Evolutionary conservation across 805 yeast genomes (phyloP).

Genomic region (Pichia scutulata): DNA sequence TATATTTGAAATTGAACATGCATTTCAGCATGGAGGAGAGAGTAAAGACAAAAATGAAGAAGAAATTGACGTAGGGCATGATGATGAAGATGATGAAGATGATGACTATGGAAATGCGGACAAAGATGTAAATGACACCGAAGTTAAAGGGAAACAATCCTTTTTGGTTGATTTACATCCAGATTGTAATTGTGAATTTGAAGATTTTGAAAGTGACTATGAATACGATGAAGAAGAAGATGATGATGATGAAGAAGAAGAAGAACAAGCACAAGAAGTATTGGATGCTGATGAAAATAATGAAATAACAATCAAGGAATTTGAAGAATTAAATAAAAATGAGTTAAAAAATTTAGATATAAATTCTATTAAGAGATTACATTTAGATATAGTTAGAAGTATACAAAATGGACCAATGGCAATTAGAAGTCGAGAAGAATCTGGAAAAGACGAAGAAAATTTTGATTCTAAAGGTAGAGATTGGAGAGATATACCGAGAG

Average conservation of each 20-base stretch:
- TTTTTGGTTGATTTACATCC: conserved; percentile 27
- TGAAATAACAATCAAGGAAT: neutral
- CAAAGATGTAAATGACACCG: conserved; percentile 1
- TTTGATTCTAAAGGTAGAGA: conserved; percentile 57
- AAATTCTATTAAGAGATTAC: neutral
- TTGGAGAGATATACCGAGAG: conserved; percentile 68
- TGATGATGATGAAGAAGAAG: conserved; percentile 13
- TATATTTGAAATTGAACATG: conserved; percentile 16
- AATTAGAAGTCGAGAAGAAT: conserved; percentile 28
- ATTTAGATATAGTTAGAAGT: conserved; percentile 4
- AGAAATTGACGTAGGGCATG: conserved; percentile 9
- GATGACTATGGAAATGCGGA: conserved; percentile 5
- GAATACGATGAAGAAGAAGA: conserved; percentile 14
- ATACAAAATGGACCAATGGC: conserved; percentile 23
- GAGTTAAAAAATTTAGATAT: conserved; percentile 1
- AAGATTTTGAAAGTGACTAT: conserved; percentile 17
- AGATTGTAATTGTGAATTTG: conserved; percentile 30
- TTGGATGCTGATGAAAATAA: conserved; percentile 8
- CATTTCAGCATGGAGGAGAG: too few relatives aligned
- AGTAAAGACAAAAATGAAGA: conserved; percentile 20
- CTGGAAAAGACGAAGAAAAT: conserved; percentile 31
- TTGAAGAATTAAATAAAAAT: neutral
- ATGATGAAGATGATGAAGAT: conserved; percentile 11
- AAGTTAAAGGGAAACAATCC: neutral
- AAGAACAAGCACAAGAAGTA: conserved; percentile 9